Evolutionary conservation across 768 basidiomycete genomes (phyloP), one percentile per base, ranked within the genome.

Genomic region (Xerocomellus chrysenteron): DNA sequence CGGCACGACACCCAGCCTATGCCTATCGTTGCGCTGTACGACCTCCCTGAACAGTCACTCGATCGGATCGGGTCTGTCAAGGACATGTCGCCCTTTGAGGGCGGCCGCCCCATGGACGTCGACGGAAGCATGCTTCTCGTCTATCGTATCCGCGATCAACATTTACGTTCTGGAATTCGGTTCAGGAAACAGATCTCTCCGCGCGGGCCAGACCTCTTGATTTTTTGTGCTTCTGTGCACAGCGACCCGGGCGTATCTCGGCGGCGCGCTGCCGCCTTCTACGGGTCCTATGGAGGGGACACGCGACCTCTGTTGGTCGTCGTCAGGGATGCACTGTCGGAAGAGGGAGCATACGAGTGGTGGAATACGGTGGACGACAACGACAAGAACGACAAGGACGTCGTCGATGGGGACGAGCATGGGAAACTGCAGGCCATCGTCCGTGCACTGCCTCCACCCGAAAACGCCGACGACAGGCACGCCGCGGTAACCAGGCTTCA

Each of bases 181-280:
- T 71, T 70, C 59, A 71, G 58, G 54, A 69, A 66, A n/a, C 64
- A 58, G 2, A 24, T 66, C 3, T 28, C 58, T 4, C 30, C 48
- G n/a, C 68, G 69, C 30, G 60, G 57, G 1, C 62, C 69, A 4
- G 68, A 69, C 47, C 67, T 69, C 19, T 47, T 69, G 52, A 58
- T 71, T 48, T 51, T 66, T 30, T 68, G 69, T 14, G 42, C 57
- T 2, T 66, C 64, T 10, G 10, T 56, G 17, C 50, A 50, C 19
- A 33, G 30, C 28, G 51, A 60, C 32, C 30, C 50, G 0, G 16
- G 24, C 10, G 54, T 24, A 5, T 47, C 51, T 14, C 69, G 64
- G 10, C 57, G 16, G 54, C 49, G 54, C 19, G 64, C 63, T 0
- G 54, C 50, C 2, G 40, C 54, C 16, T 69, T 69, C 30, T 64